phyloP scores from a whole-genome alignment of 2,329 filamentous ascomycete species.

The Colletotrichum tamarilloi region DNA sequence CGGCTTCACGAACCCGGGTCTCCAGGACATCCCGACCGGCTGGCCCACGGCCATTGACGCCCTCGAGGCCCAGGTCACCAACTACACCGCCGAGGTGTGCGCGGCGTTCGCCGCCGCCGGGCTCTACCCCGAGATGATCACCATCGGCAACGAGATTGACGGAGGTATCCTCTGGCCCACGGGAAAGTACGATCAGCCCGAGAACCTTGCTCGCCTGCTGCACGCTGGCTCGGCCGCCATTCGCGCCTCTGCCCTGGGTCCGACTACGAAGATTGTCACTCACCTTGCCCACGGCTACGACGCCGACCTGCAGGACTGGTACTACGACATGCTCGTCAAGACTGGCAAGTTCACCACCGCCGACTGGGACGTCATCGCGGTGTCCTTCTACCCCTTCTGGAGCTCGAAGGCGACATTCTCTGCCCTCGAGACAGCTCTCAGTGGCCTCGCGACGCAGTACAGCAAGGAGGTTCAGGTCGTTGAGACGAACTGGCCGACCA shows the following conservation, averaged over 20 bases:
- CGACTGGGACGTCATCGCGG: conserved; percentile 9
- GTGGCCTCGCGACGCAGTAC: not conserved
- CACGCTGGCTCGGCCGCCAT: no score
- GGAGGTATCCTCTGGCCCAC: not conserved
- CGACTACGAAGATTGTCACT: not conserved
- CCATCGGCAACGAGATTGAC: conserved; percentile 10
- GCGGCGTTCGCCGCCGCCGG: conserved; percentile 2
- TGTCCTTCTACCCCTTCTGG: conserved; percentile 13
- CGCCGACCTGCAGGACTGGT: no score
- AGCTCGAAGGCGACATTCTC: not conserved
- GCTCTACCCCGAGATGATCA: conserved; percentile 8
- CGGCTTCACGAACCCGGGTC: not conserved
- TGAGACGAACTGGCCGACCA: conserved; percentile 6
- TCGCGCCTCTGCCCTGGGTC: no score
- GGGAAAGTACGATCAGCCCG: no score
- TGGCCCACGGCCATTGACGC: conserved; percentile 7
- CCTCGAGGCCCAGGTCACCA: not conserved
- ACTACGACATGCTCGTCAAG: no score
- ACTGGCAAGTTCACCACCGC: not conserved
- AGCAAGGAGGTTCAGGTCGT: conserved; percentile 7
- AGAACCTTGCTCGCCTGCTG: no score
- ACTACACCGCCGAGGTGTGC: not conserved
- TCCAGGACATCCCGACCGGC: conserved; percentile 1
- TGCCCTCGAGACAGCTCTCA: not conserved
- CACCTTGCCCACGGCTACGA: no score